Base-by-base conservation (phyloP, 116 monocot genomes). In the Dioscorea cayenensis region DNA sequence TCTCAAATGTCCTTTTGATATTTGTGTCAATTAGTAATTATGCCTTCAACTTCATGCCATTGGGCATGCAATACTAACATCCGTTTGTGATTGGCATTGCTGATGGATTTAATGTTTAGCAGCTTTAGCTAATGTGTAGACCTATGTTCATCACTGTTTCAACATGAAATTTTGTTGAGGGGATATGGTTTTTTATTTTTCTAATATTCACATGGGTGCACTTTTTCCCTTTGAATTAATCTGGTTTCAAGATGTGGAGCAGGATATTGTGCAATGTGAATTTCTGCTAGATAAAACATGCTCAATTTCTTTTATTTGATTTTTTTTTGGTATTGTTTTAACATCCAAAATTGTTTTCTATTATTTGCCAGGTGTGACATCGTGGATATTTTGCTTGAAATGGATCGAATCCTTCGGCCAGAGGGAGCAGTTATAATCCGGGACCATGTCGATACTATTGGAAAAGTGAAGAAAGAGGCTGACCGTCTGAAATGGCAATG, bases 331-430 rank as follows among this genome's bases (percentile, higher is more conserved):
- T 19, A 19, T 4, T 4, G 19, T 14, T 17, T 55, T 14, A 11
- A 14, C 52, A 14, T 55, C 14, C 14, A 1, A 14, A 14, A 17
- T 55, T 4, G 18, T 19, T 55, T 17, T 55, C 18, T 3, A 2
- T 35, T 55, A n/a, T 70, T 64, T 9, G 68, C 70, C 80, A 95
- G 95, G 71, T 95, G 95, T 81, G 85, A 85, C 52, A 80, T 87
- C 36, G 50, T 84, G 21, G 87, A 89, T 62, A 92, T 92, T 66
- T 25, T 95, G 16, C 83, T 95, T 67, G 95, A 95, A 82, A 90
- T 92, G 77, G 96, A 96, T 70, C 79, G 96, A 28, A 90, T 92
- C 28, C 84, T 92, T 49, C 85, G 96, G 23, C 96, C 92, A 0
- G 90, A 84, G 66, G 96, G 96, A 29, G 85, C 84, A 22, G 87